Base-by-base conservation (phyloP, 2,329 filamentous ascomycete genomes). In the Coniochaeta sp. region DNA sequence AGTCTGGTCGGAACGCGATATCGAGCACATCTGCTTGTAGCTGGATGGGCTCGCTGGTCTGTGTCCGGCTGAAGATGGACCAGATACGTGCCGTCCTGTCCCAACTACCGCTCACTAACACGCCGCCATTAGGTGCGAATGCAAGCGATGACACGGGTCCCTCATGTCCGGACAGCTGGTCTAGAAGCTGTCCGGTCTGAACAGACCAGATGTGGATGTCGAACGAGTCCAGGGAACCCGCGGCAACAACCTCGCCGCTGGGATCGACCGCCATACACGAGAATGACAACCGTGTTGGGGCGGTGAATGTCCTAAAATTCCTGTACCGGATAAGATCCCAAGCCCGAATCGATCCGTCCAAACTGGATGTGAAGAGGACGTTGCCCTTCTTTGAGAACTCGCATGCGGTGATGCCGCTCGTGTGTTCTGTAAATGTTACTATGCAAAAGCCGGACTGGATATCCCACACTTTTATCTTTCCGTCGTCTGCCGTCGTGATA, bases 171-270 rank as follows among this genome's bases (percentile, higher is more conserved):
- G 91, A 81, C 22, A 99, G 76, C 58, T 87, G 87, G 65, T 99
- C 94, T 6, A 99, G 82, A 16, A 99, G 76, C 67, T 99, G 94
- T 3, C 94, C 94, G 1, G 92, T 99, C 65, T 99, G 94, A 4
- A 99, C 95, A 5, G 90, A 96, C 94, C 94, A 99, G 56, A 99
- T 88, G 69, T 99, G 91, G 49, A 99, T 89, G 63, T 97, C 92
- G 58, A 96, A 97, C 4, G 91, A 96, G 67, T 99, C 94, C 14
- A 95, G 78, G 1, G 92, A 97, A 2, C 92, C 94, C 9, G 94
- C 94, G 54, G 92, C 95, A 3, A 99, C 88, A 8, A 99, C 89
- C 68, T 99, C 95, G 50, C 94, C 94, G 57, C 91, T 96, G 0
- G 94, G 91, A 59, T 99, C 95, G n/a, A 97, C 91, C 1, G 94